Percentiles rank a stretch among this genome's conserved stretches.
Evolutionary conservation across 2,329 filamentous ascomycete species (phyloP).

Genomic region (Colletotrichum tofieldiae): DNA sequence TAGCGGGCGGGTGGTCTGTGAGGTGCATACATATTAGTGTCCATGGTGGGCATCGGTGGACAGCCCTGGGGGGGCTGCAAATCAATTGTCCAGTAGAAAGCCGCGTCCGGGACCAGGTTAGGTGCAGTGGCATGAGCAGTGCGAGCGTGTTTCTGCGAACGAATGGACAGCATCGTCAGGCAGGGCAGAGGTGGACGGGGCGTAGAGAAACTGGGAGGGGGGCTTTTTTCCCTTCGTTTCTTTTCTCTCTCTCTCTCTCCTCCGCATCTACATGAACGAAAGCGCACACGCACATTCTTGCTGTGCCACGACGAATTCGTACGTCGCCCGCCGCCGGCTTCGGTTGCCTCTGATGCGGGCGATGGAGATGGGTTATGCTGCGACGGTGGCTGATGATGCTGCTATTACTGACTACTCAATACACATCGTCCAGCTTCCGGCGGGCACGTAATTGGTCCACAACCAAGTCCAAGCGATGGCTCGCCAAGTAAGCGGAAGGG

Average conservation of each 20-base stretch:
- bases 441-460: not conserved
- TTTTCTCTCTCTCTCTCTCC: not conserved
- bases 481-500: not conserved
- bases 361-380: not conserved
- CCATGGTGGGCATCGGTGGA: conserved; percentile 34
- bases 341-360: conserved; percentile 13
- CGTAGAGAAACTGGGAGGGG: not conserved
- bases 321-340: conserved; percentile 21
- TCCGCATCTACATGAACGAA: conserved; percentile 19
- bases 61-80: conserved; percentile 25
- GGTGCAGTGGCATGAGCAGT: conserved; percentile 34
- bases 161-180: conserved; percentile 25
- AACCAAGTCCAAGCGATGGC: not conserved
- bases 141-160: conserved; percentile 10
- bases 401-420: not conserved
- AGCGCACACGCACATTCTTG: conserved; percentile 19
- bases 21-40: conserved; percentile 41
- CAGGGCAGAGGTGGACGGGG: not conserved
- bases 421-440: not conserved
- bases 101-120: conserved; percentile 6
- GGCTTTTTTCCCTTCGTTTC: not conserved
- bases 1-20: conserved; percentile 40
- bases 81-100: conserved; percentile 37
- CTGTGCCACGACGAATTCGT: conserved; percentile 15
- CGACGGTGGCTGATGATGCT: not conserved